phyloP scores from a whole-genome alignment of 768 basidiomycete species.

The Mrakia hoshinonis region DNA sequence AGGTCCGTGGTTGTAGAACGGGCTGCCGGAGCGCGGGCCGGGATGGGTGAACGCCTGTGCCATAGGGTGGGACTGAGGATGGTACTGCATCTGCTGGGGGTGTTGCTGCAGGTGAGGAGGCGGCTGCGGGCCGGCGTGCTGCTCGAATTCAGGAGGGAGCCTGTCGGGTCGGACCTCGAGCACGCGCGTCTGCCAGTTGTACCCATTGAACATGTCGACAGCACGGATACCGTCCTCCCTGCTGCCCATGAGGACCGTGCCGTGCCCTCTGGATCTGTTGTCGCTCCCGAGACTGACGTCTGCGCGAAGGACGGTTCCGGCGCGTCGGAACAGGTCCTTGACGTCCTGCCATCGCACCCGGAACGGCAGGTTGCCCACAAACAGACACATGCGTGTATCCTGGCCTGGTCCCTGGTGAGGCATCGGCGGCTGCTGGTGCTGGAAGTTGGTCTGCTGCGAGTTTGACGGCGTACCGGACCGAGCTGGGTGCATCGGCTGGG shows the following conservation, averaged over 20 bases:
- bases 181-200: slow-evolving; percentile 87
- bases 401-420: background rate
- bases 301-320: slow-evolving; percentile 78
- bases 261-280: slow-evolving; percentile 40
- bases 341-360: slow-evolving; percentile 98
- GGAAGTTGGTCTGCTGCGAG: background rate
- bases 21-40: slow-evolving; percentile 24
- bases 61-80: background rate
- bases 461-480: slow-evolving; percentile 30
- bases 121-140: slow-evolving; percentile 31
- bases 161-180: slow-evolving; percentile 88
- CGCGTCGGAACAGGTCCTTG: slow-evolving; percentile 91
- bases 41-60: slow-evolving; percentile 21
- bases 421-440: background rate
- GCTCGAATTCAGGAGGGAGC: slow-evolving; percentile 57
- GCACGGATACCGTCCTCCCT: slow-evolving; percentile 89
- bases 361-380: slow-evolving; percentile 96
- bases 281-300: slow-evolving; percentile 39
- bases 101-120: background rate
- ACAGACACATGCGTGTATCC: slow-evolving; percentile 90
- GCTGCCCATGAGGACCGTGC: slow-evolving; percentile 88
- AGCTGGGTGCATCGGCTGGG: slow-evolving; percentile 33
- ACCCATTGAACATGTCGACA: slow-evolving; percentile 93
- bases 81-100: background rate
- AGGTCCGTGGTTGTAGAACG: slow-evolving; percentile 27